These are phyloP conservation scores for Cenchrus fungigraminus DNA, from an alignment of 176 grass and related monocot species.

Conservation along the genomic window DNA sequence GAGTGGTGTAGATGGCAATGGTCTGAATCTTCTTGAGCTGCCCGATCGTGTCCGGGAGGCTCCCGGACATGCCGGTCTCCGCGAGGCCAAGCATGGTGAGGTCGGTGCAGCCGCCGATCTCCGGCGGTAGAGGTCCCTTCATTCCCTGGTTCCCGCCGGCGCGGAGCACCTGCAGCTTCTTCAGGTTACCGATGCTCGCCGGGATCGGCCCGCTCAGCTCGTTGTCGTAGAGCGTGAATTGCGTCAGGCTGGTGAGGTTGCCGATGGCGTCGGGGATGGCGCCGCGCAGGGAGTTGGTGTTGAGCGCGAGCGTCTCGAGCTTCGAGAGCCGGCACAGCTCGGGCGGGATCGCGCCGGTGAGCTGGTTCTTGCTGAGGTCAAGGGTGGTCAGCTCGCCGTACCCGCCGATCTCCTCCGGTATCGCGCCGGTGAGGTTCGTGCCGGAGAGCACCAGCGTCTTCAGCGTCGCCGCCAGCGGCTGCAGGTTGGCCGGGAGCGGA, in stretches of 20 bases:
- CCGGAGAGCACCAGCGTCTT: constrained; percentile 70
- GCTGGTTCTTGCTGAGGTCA: constrained; percentile 91
- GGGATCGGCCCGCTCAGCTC: constrained; percentile 71
- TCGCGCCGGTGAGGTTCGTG: constrained; percentile 78
- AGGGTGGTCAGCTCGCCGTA: constrained; percentile 55
- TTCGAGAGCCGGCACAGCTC: constrained; percentile 70
- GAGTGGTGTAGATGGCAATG: constrained; percentile 87
- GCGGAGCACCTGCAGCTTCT: constrained; percentile 77
- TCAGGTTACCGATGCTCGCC: constrained; percentile 68
- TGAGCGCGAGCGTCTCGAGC: constrained; percentile 68
- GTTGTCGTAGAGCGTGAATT: constrained; percentile 81
- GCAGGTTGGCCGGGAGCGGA: constrained; percentile 65
- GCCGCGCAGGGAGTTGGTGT: constrained; percentile 84
- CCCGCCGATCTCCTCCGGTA: constrained; percentile 56
- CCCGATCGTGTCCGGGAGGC: constrained; percentile 80
- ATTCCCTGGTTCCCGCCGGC: constrained; percentile 82
- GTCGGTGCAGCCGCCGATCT: constrained; percentile 77
- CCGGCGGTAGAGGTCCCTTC: constrained; percentile 69
- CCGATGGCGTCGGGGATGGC: constrained; percentile 74
- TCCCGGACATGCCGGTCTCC: constrained; percentile 84
- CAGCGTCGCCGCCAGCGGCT: constrained; percentile 58
- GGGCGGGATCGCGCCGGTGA: constrained; percentile 67
- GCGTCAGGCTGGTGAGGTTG: constrained; percentile 62
- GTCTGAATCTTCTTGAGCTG: constrained; percentile 84
- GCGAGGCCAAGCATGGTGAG: constrained; percentile 83